phyloP scores from a whole-genome alignment of 1,139 yeast species.

The Debaryomyces udenii region DNA sequence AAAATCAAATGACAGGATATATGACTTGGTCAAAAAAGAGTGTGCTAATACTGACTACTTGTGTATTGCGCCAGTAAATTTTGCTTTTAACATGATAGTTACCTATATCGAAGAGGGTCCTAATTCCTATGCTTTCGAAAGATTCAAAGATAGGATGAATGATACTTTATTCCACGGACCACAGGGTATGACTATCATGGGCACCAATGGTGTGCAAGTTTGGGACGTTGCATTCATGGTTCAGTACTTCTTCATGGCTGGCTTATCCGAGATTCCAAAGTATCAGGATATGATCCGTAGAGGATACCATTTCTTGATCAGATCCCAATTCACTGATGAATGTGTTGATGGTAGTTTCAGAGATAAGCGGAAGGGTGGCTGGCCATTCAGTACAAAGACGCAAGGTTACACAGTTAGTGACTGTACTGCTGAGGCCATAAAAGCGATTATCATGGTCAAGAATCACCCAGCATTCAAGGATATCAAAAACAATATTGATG shows the following conservation, averaged over 20 bases:
- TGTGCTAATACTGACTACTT: conserved; percentile 75
- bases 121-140: conserved; percentile 61
- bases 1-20: conserved; percentile 54
- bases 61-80: conserved; percentile 93
- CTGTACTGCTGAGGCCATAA: conserved; percentile 94
- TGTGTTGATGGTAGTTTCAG: conserved; percentile 80
- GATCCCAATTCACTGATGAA: conserved; percentile 84
- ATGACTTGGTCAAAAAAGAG: conserved; percentile 73
- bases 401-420: conserved; percentile 98
- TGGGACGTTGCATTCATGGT: conserved; percentile 96
- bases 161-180: conserved; percentile 86
- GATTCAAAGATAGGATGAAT: conserved; percentile 61
- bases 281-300: conserved; percentile 62
- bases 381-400: conserved; percentile 95
- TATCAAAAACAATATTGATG: conserved; percentile 51
- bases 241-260: conserved; percentile 81
- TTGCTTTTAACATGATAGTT: conserved; percentile 80
- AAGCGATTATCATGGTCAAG: conserved; percentile 91
- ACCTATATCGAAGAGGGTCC: conserved; percentile 69
- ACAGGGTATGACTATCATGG: conserved; percentile 91
- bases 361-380: conserved; percentile 86
- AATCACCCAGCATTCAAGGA: conserved; percentile 53
- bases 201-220: conserved; percentile 96
- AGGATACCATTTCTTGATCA: conserved; percentile 71
- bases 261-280: conserved; percentile 70